Conservation (phyloP, 139 green algal species). For the Chlorella sp. region DNA sequence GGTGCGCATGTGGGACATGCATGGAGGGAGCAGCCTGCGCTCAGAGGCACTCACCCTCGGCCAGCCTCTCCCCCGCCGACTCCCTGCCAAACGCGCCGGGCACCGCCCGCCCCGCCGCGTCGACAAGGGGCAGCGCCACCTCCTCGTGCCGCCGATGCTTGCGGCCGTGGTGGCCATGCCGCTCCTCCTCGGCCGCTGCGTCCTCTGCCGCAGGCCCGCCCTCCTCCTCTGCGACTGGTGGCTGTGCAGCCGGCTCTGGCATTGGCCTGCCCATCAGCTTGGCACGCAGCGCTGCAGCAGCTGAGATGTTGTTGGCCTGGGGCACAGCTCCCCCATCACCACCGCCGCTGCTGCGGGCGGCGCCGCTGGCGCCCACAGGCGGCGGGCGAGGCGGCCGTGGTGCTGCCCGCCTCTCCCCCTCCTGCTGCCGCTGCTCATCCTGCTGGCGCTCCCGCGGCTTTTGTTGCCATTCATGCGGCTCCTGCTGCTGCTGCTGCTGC, state of each 20-base stretch:
- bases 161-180: neutral
- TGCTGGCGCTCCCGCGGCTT: neutral
- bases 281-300: slow-evolving; percentile 61
- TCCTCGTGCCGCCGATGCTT: slow-evolving; percentile 3
- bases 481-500: neutral
- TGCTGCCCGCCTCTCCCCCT: neutral
- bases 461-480: neutral
- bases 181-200: neutral
- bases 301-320: slow-evolving; percentile 51
- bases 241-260: neutral
- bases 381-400: neutral
- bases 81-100: slow-evolving; percentile 85
- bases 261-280: slow-evolving; percentile 47
- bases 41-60: slow-evolving; percentile 2
- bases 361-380: neutral
- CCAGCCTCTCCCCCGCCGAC: slow-evolving; percentile 35
- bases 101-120: slow-evolving; percentile 67
- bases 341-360: neutral
- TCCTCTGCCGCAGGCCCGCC: slow-evolving; percentile 1
- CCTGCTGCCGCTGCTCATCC: neutral
- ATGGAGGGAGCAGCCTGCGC: neutral
- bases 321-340: neutral
- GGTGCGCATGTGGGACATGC: too few relatives aligned
- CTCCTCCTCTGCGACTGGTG: neutral
- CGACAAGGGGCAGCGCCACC: slow-evolving; percentile 74